A percentile compares a stretch with the other conserved stretches of the same genome.
These are phyloP conservation scores for Catenaria anguillulae DNA, from an alignment of 371 early-diverging fungal genomes.

Conservation along the genomic window DNA sequence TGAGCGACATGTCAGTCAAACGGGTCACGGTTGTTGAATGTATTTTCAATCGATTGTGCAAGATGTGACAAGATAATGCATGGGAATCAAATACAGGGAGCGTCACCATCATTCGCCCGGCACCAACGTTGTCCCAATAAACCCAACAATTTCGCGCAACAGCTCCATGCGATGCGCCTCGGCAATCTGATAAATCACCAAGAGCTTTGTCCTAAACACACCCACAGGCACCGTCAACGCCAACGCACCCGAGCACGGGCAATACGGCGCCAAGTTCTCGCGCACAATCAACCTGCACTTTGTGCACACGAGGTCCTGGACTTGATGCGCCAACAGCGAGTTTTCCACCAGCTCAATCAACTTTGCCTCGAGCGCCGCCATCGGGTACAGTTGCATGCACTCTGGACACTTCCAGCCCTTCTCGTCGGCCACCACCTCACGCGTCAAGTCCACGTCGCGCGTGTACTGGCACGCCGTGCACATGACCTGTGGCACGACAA, in stretches of 20 bases:
- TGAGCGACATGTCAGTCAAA: no score
- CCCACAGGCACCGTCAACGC: background rate
- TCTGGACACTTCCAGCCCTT: slow-evolving; percentile 39
- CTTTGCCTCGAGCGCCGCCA: slow-evolving; percentile 51
- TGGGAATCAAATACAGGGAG: no score
- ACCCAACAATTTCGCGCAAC: background rate
- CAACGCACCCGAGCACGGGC: slow-evolving; percentile 11
- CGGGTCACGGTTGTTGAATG: no score
- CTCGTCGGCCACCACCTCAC: slow-evolving; percentile 35
- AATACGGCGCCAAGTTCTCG: slow-evolving; percentile 44
- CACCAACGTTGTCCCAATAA: no score
- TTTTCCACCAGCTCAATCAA: slow-evolving; percentile 52
- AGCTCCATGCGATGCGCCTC: background rate
- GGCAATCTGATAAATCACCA: background rate
- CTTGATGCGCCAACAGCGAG: slow-evolving; percentile 50
- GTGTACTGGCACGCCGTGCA: slow-evolving; percentile 70
- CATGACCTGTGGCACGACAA: slow-evolving; percentile 62
- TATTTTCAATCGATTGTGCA: no score
- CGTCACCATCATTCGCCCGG: no score
- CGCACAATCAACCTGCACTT: slow-evolving; percentile 63
- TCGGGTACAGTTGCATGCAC: slow-evolving; percentile 61
- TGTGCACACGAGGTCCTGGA: slow-evolving; percentile 68
- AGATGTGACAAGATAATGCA: no score
- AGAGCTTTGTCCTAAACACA: background rate
- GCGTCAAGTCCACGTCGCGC: slow-evolving; percentile 77